phyloP scores from a whole-genome alignment of 2,329 filamentous ascomycete genomes.

The Penicillium sp. region DNA sequence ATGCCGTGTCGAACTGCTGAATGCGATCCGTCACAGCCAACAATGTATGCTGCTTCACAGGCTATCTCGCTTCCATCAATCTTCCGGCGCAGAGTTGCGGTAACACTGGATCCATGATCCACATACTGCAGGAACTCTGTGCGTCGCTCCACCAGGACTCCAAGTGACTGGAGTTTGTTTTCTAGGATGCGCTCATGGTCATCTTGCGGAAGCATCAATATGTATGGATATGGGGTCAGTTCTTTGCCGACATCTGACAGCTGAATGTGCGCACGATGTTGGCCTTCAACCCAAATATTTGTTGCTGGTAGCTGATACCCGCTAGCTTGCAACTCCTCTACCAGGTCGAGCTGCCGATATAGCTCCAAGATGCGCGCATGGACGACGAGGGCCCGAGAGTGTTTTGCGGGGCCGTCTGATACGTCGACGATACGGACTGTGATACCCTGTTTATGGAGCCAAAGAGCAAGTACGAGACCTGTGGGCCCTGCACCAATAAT shows the following conservation, averaged over 20 bases:
- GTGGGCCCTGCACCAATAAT: slow-evolving; percentile 33
- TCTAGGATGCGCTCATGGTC: slow-evolving; percentile 32
- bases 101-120: slow-evolving; percentile 23
- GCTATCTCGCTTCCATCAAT: slow-evolving; percentile 20
- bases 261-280: slow-evolving; percentile 23
- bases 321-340: slow-evolving; percentile 36
- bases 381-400: slow-evolving; percentile 45
- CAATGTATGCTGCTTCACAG: slow-evolving; percentile 44
- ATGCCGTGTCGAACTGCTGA: slow-evolving; percentile 49
- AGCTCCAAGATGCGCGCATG: slow-evolving; percentile 55
- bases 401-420: slow-evolving; percentile 35
- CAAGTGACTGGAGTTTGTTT: slow-evolving; percentile 24
- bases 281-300: slow-evolving; percentile 36
- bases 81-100: slow-evolving; percentile 21
- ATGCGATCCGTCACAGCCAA: slow-evolving; percentile 57
- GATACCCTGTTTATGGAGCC: slow-evolving; percentile 28
- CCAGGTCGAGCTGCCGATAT: slow-evolving; percentile 48
- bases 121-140: slow-evolving; percentile 27
- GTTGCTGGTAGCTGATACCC: slow-evolving; percentile 43
- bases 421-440: slow-evolving; percentile 49
- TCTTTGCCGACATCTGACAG: slow-evolving; percentile 25
- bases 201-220: slow-evolving; percentile 30
- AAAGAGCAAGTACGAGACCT: slow-evolving; percentile 33
- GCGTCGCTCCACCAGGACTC: slow-evolving; percentile 29
- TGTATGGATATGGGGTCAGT: slow-evolving; percentile 33